Conservation (phyloP, 345 rosid species). For the Trapa incisa region DNA sequence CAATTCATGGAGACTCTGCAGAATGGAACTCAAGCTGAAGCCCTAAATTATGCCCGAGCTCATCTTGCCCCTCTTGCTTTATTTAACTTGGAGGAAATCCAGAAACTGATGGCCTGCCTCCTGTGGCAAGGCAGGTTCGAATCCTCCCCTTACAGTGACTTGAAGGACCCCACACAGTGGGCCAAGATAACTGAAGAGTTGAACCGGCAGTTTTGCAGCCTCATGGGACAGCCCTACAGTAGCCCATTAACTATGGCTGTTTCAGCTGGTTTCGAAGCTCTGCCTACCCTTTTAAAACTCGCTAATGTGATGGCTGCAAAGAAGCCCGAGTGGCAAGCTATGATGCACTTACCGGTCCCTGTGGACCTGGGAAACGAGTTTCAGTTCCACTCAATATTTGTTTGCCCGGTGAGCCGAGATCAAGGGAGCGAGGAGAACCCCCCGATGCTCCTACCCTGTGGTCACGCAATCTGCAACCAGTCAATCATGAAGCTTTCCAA, state of each 20-base stretch:
- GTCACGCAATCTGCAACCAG: constrained; percentile 56
- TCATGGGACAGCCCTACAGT: constrained; percentile 33
- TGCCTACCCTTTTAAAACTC: constrained; percentile 53
- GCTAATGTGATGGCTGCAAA: constrained; percentile 54
- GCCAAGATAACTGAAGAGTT: constrained; percentile 33
- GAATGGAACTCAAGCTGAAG: constrained; percentile 37
- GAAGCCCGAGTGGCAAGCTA: constrained; percentile 47
- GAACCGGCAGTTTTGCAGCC: constrained; percentile 33
- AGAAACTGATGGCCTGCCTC: constrained; percentile 35
- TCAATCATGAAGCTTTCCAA: constrained; percentile 47
- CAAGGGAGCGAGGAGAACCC: constrained; percentile 52
- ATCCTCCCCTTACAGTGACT: constrained; percentile 35
- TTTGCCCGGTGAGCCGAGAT: constrained; percentile 58
- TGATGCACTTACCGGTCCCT: constrained; percentile 47
- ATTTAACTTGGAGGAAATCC: constrained; percentile 26
- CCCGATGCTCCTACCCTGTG: constrained; percentile 56
- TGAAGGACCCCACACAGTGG: constrained; percentile 34
- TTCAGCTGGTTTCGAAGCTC: constrained; percentile 48
- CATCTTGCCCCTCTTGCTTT: constrained; percentile 34
- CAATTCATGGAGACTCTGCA: constrained; percentile 51
- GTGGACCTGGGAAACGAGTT: constrained; percentile 43
- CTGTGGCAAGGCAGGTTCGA: constrained; percentile 40
- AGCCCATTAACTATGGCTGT: constrained; percentile 36
- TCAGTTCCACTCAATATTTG: constrained; percentile 58
- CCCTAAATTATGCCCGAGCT: constrained; percentile 43